Evolutionary conservation across 495 filamentous ascomycete genomes (phyloP).

Genomic region (Hypomontagnella submonticulosa): DNA sequence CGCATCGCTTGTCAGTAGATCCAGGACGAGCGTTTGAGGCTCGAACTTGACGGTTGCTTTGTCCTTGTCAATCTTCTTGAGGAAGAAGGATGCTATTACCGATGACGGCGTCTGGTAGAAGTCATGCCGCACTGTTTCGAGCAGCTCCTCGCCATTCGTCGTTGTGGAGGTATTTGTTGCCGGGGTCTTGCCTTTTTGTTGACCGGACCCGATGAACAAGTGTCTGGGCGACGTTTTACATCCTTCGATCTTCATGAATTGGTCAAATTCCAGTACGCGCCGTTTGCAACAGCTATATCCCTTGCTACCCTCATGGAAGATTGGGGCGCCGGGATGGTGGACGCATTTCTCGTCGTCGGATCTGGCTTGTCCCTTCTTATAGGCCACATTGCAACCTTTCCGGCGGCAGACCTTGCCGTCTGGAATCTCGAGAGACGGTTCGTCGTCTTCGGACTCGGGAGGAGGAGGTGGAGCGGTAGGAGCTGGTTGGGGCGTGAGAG

Average conservation of each 20-base stretch:
- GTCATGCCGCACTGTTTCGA: constrained; percentile 82
- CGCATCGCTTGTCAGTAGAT: constrained; percentile 83
- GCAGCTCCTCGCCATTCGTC: constrained; percentile 64
- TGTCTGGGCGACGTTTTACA: constrained; percentile 85
- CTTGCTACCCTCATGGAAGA: constrained; percentile 98
- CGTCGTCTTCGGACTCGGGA: constrained; percentile 89
- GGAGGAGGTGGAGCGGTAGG: constrained; percentile 71
- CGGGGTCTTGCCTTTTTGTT: constrained; percentile 67
- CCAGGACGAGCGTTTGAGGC: constrained; percentile 68
- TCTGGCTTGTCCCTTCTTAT: constrained; percentile 66
- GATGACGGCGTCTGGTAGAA: constrained; percentile 92
- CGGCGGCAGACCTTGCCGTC: constrained; percentile 80
- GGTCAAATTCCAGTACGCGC: constrained; percentile 94
- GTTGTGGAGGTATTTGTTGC: constrained; percentile 46
- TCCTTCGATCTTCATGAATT: constrained; percentile 94
- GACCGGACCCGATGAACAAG: constrained; percentile 83
- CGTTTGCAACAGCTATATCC: constrained; percentile 97
- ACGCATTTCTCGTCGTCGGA: constrained; percentile 79
- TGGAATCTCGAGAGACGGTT: constrained; percentile 74
- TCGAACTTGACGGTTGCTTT: constrained; percentile 76
- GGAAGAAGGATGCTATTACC: constrained; percentile 90
- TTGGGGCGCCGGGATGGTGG: constrained; percentile 84
- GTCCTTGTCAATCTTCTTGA: constrained; percentile 95
- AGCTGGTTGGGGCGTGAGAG: constrained; percentile 64
- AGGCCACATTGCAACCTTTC: constrained; percentile 73